These are phyloP conservation scores for Ceratocystis variospora DNA, from an alignment of 2,329 filamentous ascomycete genomes.

Conservation along the genomic window DNA sequence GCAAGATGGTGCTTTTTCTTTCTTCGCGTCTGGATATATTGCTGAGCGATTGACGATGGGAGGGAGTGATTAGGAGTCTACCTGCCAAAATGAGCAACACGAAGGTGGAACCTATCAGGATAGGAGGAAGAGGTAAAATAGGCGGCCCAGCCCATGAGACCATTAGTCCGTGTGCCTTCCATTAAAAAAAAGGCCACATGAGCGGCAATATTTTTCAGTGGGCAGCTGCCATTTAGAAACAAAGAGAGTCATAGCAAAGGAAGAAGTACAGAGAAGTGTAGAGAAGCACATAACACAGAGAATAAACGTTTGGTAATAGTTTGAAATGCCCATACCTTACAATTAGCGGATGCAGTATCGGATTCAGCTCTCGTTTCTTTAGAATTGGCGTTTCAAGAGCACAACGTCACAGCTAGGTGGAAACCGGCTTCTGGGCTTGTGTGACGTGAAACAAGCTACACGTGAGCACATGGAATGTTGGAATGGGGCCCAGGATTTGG, in stretches of 20 bases:
- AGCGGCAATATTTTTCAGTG: neutral
- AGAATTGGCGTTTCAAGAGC: neutral
- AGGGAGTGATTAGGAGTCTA: neutral
- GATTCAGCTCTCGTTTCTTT: neutral
- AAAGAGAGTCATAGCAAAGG: neutral
- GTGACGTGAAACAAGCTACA: neutral
- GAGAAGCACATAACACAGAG: neutral
- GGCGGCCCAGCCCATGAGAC: neutral
- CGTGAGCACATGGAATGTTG: too few species aligned
- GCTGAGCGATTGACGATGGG: neutral
- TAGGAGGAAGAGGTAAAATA: neutral
- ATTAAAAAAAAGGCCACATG: neutral
- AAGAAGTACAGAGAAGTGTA: conserved; percentile 1
- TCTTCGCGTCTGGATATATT: neutral
- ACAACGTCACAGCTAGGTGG: neutral
- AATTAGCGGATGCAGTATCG: neutral
- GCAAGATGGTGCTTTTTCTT: neutral
- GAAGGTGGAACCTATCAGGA: neutral
- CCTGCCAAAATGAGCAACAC: neutral
- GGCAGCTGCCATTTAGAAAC: neutral
- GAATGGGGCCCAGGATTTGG: neutral
- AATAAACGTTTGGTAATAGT: neutral
- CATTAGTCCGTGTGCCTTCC: neutral
- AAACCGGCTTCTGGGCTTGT: neutral
- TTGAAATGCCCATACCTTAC: neutral